Conservation (phyloP, 495 filamentous ascomycete species). For the Podospora conica region DNA sequence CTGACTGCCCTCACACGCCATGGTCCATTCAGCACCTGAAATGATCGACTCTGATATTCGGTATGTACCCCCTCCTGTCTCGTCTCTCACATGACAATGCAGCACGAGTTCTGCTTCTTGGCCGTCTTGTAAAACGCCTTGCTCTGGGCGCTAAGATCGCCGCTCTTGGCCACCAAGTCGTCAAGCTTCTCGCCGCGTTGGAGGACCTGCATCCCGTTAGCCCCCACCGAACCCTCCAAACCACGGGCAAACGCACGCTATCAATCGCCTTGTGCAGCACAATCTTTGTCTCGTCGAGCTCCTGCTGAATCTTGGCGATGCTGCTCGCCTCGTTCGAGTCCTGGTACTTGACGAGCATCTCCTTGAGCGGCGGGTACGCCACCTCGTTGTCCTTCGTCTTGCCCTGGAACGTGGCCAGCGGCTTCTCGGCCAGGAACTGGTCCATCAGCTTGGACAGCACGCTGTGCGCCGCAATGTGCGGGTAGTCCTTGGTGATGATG, state of each 20-base stretch:
- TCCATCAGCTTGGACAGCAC: constrained; percentile 87
- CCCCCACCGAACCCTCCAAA: background rate
- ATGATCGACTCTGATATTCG: background rate
- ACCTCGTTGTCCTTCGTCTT: constrained; percentile 44
- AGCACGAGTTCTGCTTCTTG: constrained; percentile 97
- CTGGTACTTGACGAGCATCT: constrained; percentile 84
- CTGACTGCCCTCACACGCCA: background rate
- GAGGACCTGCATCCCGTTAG: constrained; percentile 43
- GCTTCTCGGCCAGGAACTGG: constrained; percentile 81
- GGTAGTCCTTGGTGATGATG: constrained; percentile 87
- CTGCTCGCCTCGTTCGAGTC: constrained; percentile 82
- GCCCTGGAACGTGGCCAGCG: constrained; percentile 57
- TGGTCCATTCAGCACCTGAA: background rate
- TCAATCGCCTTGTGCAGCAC: constrained; percentile 96
- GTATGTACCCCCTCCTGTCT: background rate
- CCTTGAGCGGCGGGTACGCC: constrained; percentile 64
- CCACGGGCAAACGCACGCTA: constrained; percentile 38
- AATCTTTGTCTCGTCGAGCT: constrained; percentile 97
- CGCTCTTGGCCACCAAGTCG: constrained; percentile 79
- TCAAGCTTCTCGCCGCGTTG: constrained; percentile 91
- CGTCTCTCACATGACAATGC: constrained; percentile 61
- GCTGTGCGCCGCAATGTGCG: constrained; percentile 84
- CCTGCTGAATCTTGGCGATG: constrained; percentile 92
- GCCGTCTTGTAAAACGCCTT: constrained; percentile 84
- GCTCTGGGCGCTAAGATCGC: constrained; percentile 77